These are phyloP conservation scores for Chrysoporthe deuterocubensis DNA, from an alignment of 2,329 filamentous ascomycete species.

Conservation along the genomic window DNA sequence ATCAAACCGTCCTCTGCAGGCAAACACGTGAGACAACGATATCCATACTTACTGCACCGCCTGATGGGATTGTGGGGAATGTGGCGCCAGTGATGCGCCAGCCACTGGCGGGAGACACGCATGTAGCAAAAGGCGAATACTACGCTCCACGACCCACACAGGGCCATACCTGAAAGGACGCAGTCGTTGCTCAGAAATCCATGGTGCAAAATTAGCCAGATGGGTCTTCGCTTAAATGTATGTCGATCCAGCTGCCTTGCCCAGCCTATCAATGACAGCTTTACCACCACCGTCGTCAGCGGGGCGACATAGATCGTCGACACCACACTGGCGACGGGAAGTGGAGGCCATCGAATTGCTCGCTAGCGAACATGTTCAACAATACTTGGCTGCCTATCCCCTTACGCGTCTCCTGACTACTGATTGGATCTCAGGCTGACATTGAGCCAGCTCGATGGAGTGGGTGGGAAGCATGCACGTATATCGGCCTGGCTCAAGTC, in stretches of 20 bases:
- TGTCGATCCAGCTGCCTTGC: neutral
- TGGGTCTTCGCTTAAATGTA: neutral
- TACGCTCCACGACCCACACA: slow-evolving; percentile 10
- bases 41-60: slow-evolving; percentile 5
- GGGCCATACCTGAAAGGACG: neutral
- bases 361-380: neutral
- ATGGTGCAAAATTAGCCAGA: slow-evolving; percentile 15
- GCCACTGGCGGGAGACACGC: slow-evolving; percentile 6
- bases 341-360: neutral
- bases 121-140: slow-evolving; percentile 11
- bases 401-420: neutral
- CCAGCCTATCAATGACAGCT: neutral
- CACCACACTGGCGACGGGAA: neutral
- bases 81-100: slow-evolving; percentile 19
- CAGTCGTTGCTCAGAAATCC: slow-evolving; percentile 4
- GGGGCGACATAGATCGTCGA: neutral
- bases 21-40: slow-evolving; percentile 19
- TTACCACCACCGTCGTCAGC: neutral
- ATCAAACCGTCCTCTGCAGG: slow-evolving; percentile 19
- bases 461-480: neutral
- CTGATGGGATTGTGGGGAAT: slow-evolving; percentile 22
- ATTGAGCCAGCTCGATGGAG: neutral
- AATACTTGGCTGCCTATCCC: neutral
- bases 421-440: neutral
- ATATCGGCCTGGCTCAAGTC: neutral